Conservation (phyloP, 352 stramenopile genomes). For the Globisporangium uncinulatum region DNA sequence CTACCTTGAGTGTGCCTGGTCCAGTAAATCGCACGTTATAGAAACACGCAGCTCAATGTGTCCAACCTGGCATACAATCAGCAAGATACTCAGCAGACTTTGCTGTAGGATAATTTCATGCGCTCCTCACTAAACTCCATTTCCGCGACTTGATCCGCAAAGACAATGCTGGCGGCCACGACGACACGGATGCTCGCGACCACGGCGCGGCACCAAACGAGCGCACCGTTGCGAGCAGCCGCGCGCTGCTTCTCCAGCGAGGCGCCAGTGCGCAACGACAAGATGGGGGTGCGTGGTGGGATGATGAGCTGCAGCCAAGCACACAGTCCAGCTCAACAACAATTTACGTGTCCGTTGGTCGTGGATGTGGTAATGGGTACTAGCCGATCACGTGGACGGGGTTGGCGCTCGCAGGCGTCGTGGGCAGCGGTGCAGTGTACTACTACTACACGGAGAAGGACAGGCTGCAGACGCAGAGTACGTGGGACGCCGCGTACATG, state of each 20-base stretch:
- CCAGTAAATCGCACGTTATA: too few relatives aligned
- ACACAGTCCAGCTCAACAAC: too few relatives aligned
- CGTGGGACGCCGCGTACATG: constrained; percentile 7
- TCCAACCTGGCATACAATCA: too few relatives aligned
- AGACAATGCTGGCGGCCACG: constrained; percentile 22
- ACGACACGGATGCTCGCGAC: constrained; percentile 17
- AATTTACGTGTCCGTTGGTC: not conserved
- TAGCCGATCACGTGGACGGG: constrained; percentile 85
- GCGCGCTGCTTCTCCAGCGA: constrained; percentile 37
- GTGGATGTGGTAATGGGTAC: not conserved
- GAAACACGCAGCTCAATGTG: too few relatives aligned
- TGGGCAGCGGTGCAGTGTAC: constrained; percentile 70
- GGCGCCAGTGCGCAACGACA: constrained; percentile 31
- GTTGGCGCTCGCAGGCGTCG: constrained; percentile 61
- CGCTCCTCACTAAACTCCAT: too few relatives aligned
- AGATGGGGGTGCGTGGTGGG: constrained; percentile 48
- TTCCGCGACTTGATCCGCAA: not conserved
- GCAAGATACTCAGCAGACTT: too few relatives aligned
- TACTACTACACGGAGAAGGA: constrained; percentile 91
- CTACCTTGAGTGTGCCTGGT: too few relatives aligned
- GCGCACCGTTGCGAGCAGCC: not conserved
- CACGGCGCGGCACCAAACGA: constrained; percentile 13
- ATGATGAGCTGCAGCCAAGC: not conserved
- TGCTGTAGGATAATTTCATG: too few relatives aligned
- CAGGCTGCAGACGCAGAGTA: constrained; percentile 77